Base-by-base conservation (phyloP, 805 yeast species). In the Wickerhamomyces canadensis region DNA sequence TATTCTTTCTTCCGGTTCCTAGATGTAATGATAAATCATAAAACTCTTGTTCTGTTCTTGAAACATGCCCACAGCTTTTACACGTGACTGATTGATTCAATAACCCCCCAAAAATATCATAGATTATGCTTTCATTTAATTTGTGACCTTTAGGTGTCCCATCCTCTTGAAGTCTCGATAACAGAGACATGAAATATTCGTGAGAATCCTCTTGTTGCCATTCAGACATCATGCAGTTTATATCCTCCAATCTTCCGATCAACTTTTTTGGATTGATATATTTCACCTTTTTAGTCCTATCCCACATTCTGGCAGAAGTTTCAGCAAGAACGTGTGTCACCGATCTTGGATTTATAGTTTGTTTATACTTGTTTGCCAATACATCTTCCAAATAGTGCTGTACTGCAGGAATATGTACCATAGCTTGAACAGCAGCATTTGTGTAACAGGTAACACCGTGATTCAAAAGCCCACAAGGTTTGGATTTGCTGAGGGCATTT, bases 161-260 rank as follows among this genome's bases (percentile, higher is more conserved):
- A 56, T 89, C 97, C 55, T 89, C 97, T 61, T 89, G 98, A 36
- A 89, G 63, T 36, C 96, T 65, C 7, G 91, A 77, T 71, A 89
- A 72, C 43, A 89, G 66, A 11, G 95, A 85, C 97, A 89, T 89
- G 58, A 83, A 86, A 63, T 89, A 93, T 62, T 93, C 98, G 61
- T 93, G 98, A 1, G 96, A 84, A 61, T 93, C 98, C 61, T 93
- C 98, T 60, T 93, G 98, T 61, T 87, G 89, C 96, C 96, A 89
- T 58, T 81, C 93, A 31, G 88, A 79, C 95, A 89, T 87, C 95
- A 86, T 85, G 57, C 95, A 86, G 60, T 88, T 88, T 51, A 91
- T 86, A 51, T 86, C 95, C 34, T 74, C 84, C 40, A 85, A 65
- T 47, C 87, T 70, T 35, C 70, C 69, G 41, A 85, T 80, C 50